Evolutionary conservation across 179 eudicot genomes (phyloP).

Genomic region (Silene vulgaris): DNA sequence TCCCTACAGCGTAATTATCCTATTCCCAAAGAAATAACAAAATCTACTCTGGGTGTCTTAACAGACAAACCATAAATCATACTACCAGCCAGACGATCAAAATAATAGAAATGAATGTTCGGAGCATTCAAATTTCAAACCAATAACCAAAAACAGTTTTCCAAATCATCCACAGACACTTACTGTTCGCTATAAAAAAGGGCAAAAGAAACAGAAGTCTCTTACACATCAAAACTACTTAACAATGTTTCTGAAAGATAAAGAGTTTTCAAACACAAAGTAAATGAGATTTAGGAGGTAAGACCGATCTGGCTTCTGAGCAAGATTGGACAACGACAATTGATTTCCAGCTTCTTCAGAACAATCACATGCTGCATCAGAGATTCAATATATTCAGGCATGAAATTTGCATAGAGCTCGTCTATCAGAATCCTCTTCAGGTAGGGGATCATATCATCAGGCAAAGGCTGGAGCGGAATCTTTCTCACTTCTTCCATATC

Average conservation of each 20-base stretch:
- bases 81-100: not conserved
- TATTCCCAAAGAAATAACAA: no score
- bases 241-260: not conserved
- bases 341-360: slow-evolving; percentile 26
- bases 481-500: slow-evolving; percentile 19
- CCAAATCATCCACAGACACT: not conserved
- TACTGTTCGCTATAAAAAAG: not conserved
- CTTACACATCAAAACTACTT: not conserved
- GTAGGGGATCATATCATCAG: slow-evolving; percentile 17
- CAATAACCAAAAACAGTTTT: not conserved
- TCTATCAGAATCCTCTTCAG: slow-evolving; percentile 20
- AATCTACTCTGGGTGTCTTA: not conserved
- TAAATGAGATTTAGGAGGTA: not conserved
- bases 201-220: not conserved
- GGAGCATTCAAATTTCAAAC: not conserved
- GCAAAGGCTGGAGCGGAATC: slow-evolving; percentile 21
- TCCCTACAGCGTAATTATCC: no score
- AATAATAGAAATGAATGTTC: no score
- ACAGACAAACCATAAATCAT: not conserved
- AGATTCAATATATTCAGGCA: slow-evolving; percentile 21
- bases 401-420: slow-evolving; percentile 25
- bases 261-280: not conserved
- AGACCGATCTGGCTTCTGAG: slow-evolving; percentile 22
- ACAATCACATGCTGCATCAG: slow-evolving; percentile 21
- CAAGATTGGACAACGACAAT: slow-evolving; percentile 24